A percentile compares a stretch with the other conserved stretches of the same genome.
These are phyloP conservation scores for Penicillium sp. DNA, from an alignment of 2,329 filamentous ascomycete species.

Conservation along the genomic window DNA sequence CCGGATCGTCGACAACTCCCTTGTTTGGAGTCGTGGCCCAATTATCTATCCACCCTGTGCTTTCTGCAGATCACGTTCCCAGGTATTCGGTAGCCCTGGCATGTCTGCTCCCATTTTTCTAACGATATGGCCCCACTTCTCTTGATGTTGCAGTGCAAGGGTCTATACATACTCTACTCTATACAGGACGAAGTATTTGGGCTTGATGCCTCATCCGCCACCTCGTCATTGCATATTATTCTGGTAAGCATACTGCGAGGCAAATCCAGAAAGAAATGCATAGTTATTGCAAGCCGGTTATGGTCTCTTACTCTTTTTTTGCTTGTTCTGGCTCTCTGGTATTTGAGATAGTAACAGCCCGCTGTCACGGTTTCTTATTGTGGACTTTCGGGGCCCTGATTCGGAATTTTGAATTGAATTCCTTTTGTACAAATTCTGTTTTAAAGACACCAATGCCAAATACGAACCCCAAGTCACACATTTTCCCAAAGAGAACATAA, in stretches of 20 bases:
- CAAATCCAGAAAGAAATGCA: neutral
- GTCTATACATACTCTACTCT: neutral
- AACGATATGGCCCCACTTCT: slow-evolving; percentile 9
- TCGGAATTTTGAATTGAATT: slow-evolving; percentile 35
- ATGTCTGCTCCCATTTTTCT: slow-evolving; percentile 13
- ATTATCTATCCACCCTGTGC: slow-evolving; percentile 12
- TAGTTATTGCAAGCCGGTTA: neutral
- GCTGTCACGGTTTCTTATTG: neutral
- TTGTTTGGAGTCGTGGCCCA: slow-evolving; percentile 17
- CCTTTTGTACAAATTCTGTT: slow-evolving; percentile 23
- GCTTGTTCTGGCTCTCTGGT: slow-evolving; percentile 1
- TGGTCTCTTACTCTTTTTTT: neutral
- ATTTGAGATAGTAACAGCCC: neutral
- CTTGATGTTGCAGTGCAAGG: slow-evolving; percentile 1
- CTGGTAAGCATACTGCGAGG: neutral
- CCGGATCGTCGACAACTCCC: slow-evolving; percentile 7
- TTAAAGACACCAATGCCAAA: neutral
- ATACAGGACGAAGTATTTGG: neutral
- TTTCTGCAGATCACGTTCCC: slow-evolving; percentile 16
- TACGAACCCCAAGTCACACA: neutral
- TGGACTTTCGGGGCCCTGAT: neutral
- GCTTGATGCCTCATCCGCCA: slow-evolving; percentile 6
- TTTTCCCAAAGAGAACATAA: neutral
- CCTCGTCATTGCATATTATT: slow-evolving; percentile 4
- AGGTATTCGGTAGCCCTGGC: slow-evolving; percentile 17